Evolutionary conservation across 1,284 basidiomycete species (phyloP).

Genomic region (Mycosarcoma maydis): DNA sequence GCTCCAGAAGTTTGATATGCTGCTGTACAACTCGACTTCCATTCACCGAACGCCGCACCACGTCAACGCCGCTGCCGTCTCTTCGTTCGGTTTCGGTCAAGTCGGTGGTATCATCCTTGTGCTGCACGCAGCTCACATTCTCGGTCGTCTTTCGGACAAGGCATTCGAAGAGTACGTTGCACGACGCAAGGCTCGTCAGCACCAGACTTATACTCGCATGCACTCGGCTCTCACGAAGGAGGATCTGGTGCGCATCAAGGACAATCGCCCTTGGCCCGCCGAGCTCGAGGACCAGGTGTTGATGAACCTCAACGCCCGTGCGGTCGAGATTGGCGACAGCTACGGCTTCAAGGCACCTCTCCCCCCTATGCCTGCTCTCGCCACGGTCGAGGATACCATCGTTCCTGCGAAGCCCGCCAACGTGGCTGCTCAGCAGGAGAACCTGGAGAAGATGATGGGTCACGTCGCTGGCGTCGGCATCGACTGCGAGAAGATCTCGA

Average conservation of each 20-base stretch:
- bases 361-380: conserved; percentile 47
- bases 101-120: conserved; percentile 85
- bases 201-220: conserved; percentile 62
- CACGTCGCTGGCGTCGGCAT: conserved; percentile 78
- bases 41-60: conserved; percentile 70
- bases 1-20: conserved; percentile 86
- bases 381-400: conserved; percentile 26
- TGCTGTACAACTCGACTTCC: conserved; percentile 96
- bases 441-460: conserved; percentile 56
- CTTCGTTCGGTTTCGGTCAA: conserved; percentile 99
- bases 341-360: conserved; percentile 58
- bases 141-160: conserved; percentile 80
- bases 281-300: conserved; percentile 89
- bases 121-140: conserved; percentile 89
- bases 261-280: conserved; percentile 85
- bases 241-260: conserved; percentile 85
- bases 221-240: conserved; percentile 60
- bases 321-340: conserved; percentile 53
- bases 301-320: conserved; percentile 89
- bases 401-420: conserved; percentile 49
- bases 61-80: conserved; percentile 69
- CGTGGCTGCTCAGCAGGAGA: conserved; percentile 51
- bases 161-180: conserved; percentile 80
- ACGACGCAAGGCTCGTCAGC: conserved; percentile 49
- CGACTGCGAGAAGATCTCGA: conserved; percentile 83